Conservation (phyloP, 73 alveolate genomes). For the Paramecium tetraurelia region DNA sequence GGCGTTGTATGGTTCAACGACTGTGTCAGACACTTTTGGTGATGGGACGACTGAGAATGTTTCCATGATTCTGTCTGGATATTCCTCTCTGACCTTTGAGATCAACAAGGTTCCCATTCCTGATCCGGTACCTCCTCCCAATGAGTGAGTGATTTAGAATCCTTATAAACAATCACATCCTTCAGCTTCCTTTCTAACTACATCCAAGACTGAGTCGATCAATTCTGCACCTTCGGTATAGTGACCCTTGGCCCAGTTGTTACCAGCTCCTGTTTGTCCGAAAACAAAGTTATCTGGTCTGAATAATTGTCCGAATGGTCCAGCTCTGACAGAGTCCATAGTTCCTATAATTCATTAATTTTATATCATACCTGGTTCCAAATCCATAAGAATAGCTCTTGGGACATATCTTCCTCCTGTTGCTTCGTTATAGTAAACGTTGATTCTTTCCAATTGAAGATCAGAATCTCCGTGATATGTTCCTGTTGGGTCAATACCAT, state of each 20-base stretch:
- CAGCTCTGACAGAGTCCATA: conserved; percentile 95
- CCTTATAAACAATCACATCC: conserved; percentile 92
- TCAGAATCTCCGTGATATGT: conserved; percentile 98
- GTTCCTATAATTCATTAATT: not conserved
- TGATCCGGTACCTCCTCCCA: conserved; percentile 98
- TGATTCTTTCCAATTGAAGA: conserved; percentile 89
- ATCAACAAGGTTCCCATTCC: conserved; percentile 71
- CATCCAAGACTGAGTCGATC: conserved; percentile 45
- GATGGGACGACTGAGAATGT: conserved; percentile 98
- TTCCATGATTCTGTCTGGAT: conserved; percentile 93
- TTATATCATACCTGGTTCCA: not conserved
- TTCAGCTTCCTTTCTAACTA: conserved; percentile 87
- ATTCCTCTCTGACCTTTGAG: not conserved
- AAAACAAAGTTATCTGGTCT: conserved; percentile 85
- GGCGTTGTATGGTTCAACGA: conserved; percentile 99
- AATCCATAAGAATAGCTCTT: conserved; percentile 93
- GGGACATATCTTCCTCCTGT: conserved; percentile 84
- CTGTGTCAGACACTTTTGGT: conserved; percentile 93
- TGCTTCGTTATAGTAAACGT: conserved; percentile 97
- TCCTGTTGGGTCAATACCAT: conserved; percentile 99
- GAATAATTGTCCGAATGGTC: conserved; percentile 98
- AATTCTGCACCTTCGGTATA: not conserved
- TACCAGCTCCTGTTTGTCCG: not conserved
- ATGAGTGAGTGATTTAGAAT: conserved; percentile 86
- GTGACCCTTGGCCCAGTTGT: not conserved